Evolutionary conservation across 1,284 basidiomycete species (phyloP).

Genomic region (Cryptococcus sp.): DNA sequence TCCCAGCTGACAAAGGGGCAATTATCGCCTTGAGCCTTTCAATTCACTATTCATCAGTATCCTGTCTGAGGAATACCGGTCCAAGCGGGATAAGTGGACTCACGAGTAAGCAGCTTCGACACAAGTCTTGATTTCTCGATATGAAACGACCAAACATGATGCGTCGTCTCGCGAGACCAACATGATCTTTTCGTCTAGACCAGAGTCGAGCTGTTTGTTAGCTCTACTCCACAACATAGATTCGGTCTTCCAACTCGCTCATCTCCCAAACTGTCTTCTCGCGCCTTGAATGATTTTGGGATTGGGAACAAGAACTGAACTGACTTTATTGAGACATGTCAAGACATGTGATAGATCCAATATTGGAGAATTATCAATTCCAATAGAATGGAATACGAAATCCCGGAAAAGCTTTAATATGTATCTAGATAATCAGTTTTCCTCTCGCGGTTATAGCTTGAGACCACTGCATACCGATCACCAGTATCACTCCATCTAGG

Average conservation of each 20-base stretch:
- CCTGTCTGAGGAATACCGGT: background rate
- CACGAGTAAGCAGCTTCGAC: slow-evolving; percentile 71
- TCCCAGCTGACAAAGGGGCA: too few species aligned
- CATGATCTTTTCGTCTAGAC: slow-evolving; percentile 91
- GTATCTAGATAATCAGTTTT: slow-evolving; percentile 52
- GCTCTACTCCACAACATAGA: too few species aligned
- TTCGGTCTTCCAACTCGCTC: background rate
- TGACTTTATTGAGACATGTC: slow-evolving; percentile 81
- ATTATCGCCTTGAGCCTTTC: background rate
- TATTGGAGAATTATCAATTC: slow-evolving; percentile 83
- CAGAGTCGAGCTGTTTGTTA: slow-evolving; percentile 71
- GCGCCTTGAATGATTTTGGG: background rate
- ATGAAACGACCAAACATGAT: slow-evolving; percentile 92
- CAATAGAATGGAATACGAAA: slow-evolving; percentile 96
- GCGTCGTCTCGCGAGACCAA: slow-evolving; percentile 86
- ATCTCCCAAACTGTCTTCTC: background rate
- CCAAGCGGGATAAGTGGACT: slow-evolving; percentile 20
- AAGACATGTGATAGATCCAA: slow-evolving; percentile 89
- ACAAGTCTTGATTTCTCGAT: slow-evolving; percentile 84
- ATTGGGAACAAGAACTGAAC: slow-evolving; percentile 4
- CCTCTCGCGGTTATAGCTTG: background rate
- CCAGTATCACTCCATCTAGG: slow-evolving; percentile 97
- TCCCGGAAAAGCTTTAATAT: slow-evolving; percentile 98
- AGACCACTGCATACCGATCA: slow-evolving; percentile 56
- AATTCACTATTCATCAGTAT: background rate